Evolutionary conservation across 108 stramenopile genomes (phyloP).

Genomic region (Fistulifera pelliculosa): DNA sequence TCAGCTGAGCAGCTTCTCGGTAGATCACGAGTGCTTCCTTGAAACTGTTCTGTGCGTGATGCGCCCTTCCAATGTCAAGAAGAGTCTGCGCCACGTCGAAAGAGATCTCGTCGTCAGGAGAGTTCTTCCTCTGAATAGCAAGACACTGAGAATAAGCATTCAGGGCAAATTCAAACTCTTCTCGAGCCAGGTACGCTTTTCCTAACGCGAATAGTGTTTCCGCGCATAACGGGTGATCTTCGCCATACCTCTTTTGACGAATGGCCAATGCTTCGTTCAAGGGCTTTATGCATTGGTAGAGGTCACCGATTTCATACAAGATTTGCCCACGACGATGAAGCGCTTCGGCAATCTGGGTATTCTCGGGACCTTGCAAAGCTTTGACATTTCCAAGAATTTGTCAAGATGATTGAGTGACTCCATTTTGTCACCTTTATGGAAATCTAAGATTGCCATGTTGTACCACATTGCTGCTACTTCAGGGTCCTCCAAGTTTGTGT

Average conservation of each 20-base stretch:
- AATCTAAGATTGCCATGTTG: conserved; percentile 3
- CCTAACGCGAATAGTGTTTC: conserved; percentile 7
- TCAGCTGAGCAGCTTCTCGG: background rate
- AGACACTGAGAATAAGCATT: conserved; percentile 3
- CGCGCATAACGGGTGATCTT: background rate
- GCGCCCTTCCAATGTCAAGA: conserved; percentile 11
- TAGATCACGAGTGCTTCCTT: background rate
- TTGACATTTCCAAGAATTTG: conserved; percentile 7
- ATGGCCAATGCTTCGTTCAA: conserved; percentile 21
- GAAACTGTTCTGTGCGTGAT: conserved; percentile 3
- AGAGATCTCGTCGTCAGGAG: conserved; percentile 1
- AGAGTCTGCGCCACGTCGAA: conserved; percentile 10
- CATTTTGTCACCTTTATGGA: conserved; percentile 6
- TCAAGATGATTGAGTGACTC: conserved; percentile 8
- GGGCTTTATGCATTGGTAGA: conserved; percentile 46
- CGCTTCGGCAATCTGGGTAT: conserved; percentile 7
- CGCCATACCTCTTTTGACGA: background rate
- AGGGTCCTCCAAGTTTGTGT: conserved; percentile 5
- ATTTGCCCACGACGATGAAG: conserved; percentile 7
- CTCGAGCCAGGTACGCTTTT: conserved; percentile 8
- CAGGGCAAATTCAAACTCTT: conserved; percentile 10
- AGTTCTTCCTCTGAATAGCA: background rate
- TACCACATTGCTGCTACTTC: conserved; percentile 13
- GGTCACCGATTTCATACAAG: conserved; percentile 17
- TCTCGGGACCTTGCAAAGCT: background rate